These are phyloP conservation scores for Cytospora chrysosperma DNA, from an alignment of 2,329 filamentous ascomycete genomes.

Conservation along the genomic window DNA sequence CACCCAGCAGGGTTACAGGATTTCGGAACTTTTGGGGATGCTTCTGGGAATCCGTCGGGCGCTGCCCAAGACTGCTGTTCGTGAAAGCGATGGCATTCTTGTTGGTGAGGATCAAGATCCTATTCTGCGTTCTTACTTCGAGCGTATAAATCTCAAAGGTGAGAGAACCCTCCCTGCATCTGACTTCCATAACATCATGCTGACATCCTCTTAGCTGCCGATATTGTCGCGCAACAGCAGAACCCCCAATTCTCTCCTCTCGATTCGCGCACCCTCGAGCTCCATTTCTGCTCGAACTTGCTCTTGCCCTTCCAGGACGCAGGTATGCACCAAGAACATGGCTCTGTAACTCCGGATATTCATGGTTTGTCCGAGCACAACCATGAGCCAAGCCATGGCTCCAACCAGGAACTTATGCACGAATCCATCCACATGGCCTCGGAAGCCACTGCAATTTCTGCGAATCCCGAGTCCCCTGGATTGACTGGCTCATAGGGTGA, in stretches of 20 bases:
- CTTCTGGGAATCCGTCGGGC: conserved; percentile 60
- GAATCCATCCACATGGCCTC: not conserved
- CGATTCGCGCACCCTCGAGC: conserved; percentile 47
- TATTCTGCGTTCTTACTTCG: conserved; percentile 51
- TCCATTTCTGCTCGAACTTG: conserved; percentile 45
- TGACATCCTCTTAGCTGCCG: conserved; percentile 33
- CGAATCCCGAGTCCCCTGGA: not conserved
- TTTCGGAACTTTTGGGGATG: conserved; percentile 61
- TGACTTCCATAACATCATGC: not conserved
- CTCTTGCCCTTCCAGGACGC: conserved; percentile 33
- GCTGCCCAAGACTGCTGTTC: conserved; percentile 51
- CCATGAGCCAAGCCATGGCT: not conserved
- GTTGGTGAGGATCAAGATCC: conserved; percentile 47
- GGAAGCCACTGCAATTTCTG: not conserved
- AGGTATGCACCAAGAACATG: conserved; percentile 4
- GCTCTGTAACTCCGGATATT: not conserved
- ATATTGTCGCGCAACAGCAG: conserved; percentile 48
- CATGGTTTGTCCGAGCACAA: not conserved
- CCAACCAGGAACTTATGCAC: not conserved
- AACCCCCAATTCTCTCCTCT: conserved; percentile 51
- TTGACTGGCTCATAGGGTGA: not conserved
- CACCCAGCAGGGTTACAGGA: conserved; percentile 57
- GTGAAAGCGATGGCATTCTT: conserved; percentile 48
- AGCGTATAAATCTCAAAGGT: conserved; percentile 58
- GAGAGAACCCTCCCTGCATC: conserved; percentile 34